Evolutionary conservation across 805 yeast genomes (phyloP), one percentile per base, ranked within the genome.

Genomic region (Candida sithepensis): DNA sequence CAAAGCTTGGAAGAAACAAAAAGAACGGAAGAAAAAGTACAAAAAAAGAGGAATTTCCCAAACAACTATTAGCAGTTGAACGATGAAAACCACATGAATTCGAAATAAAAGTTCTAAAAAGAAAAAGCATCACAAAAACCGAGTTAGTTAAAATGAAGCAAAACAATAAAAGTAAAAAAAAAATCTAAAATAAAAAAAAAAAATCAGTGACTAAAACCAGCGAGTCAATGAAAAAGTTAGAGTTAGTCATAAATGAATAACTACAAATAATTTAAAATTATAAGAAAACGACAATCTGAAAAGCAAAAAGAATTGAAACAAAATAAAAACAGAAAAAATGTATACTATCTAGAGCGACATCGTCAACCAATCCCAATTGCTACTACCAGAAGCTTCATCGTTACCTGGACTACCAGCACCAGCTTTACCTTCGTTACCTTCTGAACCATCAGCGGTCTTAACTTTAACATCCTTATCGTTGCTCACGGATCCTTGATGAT

Each of bases 341-440:
- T 18, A 42, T 21, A 21, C 16, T 37, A 39, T 33, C 44, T 61
- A 74, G 28, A 72, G 52, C 8, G 70, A 66, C 76, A 73, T 71
- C 39, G 72, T 72, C 34, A 73, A 61, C 77, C 77, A 73, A 50
- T 73, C 77, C 77, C 77, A 72, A 47, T 66, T 69, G 41, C 58
- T 58, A 41, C 47, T 50, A 18, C 43, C 41, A 23, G 28, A 24
- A 10, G 32, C 41, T 3, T 45, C 41, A 7, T 22, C 21, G 18
- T 34, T 34, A 34, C 38, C 38, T 5, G 38, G 19, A 16, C 38
- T 39, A 22, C 19, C 20, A 20, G 40, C 13, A n/a, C 47, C 49
- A 34, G 23, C 12, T 22, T 41, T 41, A 13, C 16, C 44, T 44
- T n/a, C n/a, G n/a, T n/a, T n/a, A n/a, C n/a, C n/a, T n/a, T n/a